These are phyloP conservation scores for Bruguiera parviflora DNA, from an alignment of 345 rosid genomes.

Conservation along the genomic window DNA sequence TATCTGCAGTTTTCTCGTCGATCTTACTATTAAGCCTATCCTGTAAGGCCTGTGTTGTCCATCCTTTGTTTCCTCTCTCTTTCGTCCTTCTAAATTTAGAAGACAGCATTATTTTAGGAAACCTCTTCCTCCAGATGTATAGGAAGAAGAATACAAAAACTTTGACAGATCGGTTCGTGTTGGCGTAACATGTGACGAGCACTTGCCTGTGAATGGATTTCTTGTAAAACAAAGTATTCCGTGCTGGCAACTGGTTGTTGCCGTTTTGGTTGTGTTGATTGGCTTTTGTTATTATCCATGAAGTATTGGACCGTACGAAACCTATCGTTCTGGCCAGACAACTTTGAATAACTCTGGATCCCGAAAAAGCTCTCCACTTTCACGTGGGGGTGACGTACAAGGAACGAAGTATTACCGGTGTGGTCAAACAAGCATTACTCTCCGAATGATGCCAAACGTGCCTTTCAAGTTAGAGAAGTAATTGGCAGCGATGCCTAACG, in stretches of 20 bases:
- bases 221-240: background rate
- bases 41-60: too few species aligned
- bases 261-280: background rate
- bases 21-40: too few species aligned
- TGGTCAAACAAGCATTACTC: too few species aligned
- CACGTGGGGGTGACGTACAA: slow-evolving; percentile 16
- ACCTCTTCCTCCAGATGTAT: too few species aligned
- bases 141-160: background rate
- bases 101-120: too few species aligned
- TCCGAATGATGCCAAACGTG: background rate
- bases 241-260: background rate
- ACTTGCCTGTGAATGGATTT: background rate
- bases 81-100: too few species aligned
- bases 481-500: too few species aligned
- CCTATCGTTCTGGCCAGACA: background rate
- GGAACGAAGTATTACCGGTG: background rate
- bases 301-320: slow-evolving; percentile 6
- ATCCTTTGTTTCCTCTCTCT: too few species aligned
- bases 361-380: background rate
- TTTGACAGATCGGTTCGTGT: background rate
- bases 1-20: too few species aligned
- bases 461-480: background rate
- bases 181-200: background rate
- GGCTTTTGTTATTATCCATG: background rate
- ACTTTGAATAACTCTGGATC: too few species aligned